Conservation (phyloP, 805 yeast genomes). For the Ogataea ganodermae region DNA sequence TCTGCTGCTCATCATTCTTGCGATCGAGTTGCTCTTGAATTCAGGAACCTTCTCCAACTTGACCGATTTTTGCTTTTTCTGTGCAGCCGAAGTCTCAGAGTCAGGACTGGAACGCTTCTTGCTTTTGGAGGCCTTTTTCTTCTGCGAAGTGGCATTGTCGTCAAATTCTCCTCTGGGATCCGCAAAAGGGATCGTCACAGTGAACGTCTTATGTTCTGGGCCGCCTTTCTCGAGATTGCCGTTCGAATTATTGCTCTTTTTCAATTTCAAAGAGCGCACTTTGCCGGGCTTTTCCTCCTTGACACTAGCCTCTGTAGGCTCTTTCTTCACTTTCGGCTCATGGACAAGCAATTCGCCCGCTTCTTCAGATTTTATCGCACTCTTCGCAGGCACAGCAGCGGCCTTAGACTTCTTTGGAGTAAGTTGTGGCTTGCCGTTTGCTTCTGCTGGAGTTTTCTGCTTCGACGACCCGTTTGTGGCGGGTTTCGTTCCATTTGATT, state of each 20-base stretch:
- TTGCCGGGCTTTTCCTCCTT: conserved; percentile 5
- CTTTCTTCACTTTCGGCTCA: conserved; percentile 7
- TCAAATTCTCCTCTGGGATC: conserved; percentile 15
- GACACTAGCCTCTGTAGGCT: not conserved
- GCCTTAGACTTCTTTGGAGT: not conserved
- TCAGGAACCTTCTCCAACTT: not conserved
- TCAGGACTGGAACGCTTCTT: conserved; percentile 7
- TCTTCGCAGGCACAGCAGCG: not conserved
- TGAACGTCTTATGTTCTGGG: conserved; percentile 15
- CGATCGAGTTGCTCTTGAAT: conserved; percentile 1
- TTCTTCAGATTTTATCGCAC: not conserved
- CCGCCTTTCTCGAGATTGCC: conserved; percentile 3
- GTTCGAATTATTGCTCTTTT: conserved; percentile 8
- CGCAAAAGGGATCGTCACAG: conserved; percentile 22
- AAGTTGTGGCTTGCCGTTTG: not conserved
- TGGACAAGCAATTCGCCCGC: not conserved
- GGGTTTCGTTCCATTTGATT: conserved; percentile 1
- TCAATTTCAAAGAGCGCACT: conserved; percentile 15
- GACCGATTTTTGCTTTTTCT: conserved; percentile 2
- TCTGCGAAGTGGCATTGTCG: not conserved
- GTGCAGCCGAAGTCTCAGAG: not conserved
- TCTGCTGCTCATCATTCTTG: conserved; percentile 20
- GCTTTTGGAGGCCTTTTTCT: conserved; percentile 10
- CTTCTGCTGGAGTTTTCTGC: not conserved
- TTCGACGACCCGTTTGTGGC: not conserved